phyloP scores from a whole-genome alignment of 805 yeast genomes.

The Metschnikowia drakensbergensis region DNA sequence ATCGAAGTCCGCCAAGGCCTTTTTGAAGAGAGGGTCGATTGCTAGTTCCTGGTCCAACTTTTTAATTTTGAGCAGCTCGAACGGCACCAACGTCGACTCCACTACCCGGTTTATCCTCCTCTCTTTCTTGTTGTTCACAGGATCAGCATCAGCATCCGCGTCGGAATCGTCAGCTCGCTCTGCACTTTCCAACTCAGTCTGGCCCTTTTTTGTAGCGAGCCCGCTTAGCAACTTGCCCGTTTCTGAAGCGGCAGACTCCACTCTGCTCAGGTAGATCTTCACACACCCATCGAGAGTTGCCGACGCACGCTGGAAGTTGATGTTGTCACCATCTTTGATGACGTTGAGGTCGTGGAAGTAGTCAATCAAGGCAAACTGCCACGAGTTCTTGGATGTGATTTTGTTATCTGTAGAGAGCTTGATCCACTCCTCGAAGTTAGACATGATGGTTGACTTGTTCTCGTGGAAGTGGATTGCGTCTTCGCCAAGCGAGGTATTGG shows the following conservation, averaged over 20 bases:
- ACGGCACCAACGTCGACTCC: slow-evolving; percentile 25
- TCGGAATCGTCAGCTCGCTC: slow-evolving; percentile 23
- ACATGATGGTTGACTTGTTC: slow-evolving; percentile 39
- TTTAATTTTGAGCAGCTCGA: slow-evolving; percentile 49
- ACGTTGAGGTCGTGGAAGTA: slow-evolving; percentile 82
- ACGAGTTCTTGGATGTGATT: slow-evolving; percentile 78
- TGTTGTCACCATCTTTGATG: slow-evolving; percentile 65
- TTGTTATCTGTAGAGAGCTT: slow-evolving; percentile 51
- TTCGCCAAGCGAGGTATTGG: slow-evolving; percentile 23
- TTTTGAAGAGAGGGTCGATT: slow-evolving; percentile 72
- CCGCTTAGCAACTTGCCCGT: slow-evolving; percentile 83
- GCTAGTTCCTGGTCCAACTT: slow-evolving; percentile 60
- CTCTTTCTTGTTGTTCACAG: slow-evolving; percentile 16
- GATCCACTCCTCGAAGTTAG: slow-evolving; percentile 48
- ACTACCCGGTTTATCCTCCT: slow-evolving; percentile 20
- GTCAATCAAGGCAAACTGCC: slow-evolving; percentile 89
- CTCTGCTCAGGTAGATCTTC: slow-evolving; percentile 84
- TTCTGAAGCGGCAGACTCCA: slow-evolving; percentile 87
- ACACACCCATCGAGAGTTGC: slow-evolving; percentile 94
- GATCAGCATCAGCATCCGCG: slow-evolving; percentile 20
- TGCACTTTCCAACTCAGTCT: slow-evolving; percentile 24
- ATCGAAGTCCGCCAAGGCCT: slow-evolving; percentile 72
- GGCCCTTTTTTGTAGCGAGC: slow-evolving; percentile 39
- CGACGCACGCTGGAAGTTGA: slow-evolving; percentile 87
- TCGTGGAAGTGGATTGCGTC: slow-evolving; percentile 42